These are phyloP conservation scores for Orychophragmus violaceus DNA, from an alignment of 345 rosid genomes.

Conservation along the genomic window DNA sequence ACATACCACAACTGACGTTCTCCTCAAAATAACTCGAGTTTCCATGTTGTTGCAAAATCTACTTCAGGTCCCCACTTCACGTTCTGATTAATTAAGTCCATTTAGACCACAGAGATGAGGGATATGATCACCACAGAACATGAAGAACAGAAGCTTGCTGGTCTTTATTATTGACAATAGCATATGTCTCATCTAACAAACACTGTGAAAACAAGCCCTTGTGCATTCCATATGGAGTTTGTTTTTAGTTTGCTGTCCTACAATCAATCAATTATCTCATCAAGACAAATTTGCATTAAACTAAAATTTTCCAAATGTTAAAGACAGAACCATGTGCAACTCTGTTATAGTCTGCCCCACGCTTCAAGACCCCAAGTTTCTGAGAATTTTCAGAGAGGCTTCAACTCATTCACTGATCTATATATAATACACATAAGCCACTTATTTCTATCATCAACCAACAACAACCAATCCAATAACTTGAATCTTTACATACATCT, in stretches of 20 bases:
- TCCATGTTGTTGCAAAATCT: too few relatives aligned
- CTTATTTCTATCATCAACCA: constrained; percentile 3
- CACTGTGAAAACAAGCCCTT: constrained; percentile 18
- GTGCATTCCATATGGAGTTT: constrained; percentile 7
- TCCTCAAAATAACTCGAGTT: too few relatives aligned
- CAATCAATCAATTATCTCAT: not conserved
- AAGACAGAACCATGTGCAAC: constrained; percentile 25
- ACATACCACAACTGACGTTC: too few relatives aligned
- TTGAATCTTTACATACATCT: not conserved
- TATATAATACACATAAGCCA: not conserved
- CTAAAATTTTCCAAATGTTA: not conserved
- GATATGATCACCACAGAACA: constrained; percentile 10
- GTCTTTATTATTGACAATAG: not conserved
- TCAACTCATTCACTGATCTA: not conserved
- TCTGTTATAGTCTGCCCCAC: constrained; percentile 9
- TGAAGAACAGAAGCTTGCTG: constrained; percentile 9
- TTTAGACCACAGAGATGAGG: not conserved
- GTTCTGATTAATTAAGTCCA: not conserved
- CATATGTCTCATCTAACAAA: not conserved
- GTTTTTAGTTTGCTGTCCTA: not conserved
- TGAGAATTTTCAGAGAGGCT: not conserved
- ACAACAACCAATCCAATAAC: not conserved
- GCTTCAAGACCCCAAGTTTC: constrained; percentile 13
- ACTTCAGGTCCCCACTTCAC: constrained; percentile 19
- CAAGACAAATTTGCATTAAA: not conserved